Evolutionary conservation across 306 rosid species (phyloP).

Genomic region (Lithocarpus polystachyus): DNA sequence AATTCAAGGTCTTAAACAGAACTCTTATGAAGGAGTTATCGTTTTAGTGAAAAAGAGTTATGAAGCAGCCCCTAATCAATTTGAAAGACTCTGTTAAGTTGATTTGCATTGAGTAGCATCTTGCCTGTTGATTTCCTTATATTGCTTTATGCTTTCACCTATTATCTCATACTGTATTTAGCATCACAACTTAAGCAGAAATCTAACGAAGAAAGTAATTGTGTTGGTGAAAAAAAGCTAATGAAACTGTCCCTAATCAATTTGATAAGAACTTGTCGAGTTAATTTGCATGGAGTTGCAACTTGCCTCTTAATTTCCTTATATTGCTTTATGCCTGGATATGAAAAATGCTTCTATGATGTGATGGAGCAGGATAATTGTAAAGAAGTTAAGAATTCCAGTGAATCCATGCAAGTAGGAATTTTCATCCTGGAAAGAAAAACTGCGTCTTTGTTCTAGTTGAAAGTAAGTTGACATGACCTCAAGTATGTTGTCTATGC

Average conservation of each 20-base stretch:
- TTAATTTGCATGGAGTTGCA: neutral
- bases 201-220: neutral
- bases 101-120: too few relatives aligned
- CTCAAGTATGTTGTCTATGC: neutral
- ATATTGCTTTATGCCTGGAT: neutral
- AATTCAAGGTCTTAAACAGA: neutral
- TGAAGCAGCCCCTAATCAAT: too few relatives aligned
- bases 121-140: neutral
- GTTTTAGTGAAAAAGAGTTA: too few relatives aligned
- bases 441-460: neutral
- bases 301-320: neutral
- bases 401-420: neutral
- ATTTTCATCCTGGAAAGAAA: neutral
- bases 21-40: neutral
- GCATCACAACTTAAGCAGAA: neutral
- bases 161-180: neutral
- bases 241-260: neutral
- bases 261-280: neutral
- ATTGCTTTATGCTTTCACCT: neutral
- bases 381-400: neutral
- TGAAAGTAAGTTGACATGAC: neutral
- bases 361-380: neutral
- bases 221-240: neutral
- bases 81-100: too few relatives aligned
- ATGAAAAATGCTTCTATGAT: neutral